Conservation (phyloP, 371 early-diverging fungal species). For the Vairimorpha necatrix region DNA sequence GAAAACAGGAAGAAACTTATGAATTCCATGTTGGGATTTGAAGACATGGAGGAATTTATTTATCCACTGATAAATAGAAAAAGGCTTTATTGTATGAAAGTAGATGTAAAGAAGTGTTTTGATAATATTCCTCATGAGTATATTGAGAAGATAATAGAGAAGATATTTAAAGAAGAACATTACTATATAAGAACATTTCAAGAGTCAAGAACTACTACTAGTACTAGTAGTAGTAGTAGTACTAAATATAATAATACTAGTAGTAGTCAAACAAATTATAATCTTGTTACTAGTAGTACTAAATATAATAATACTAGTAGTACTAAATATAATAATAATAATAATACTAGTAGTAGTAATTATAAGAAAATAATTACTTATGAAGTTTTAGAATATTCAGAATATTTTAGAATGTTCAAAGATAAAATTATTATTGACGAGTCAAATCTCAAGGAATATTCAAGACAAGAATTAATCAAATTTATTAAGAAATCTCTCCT, state of each 20-base stretch:
- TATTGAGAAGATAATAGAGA: slow-evolving; percentile 23
- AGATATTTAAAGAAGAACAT: slow-evolving; percentile 22
- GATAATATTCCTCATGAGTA: slow-evolving; percentile 54
- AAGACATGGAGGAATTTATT: slow-evolving; percentile 35
- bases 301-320: background rate
- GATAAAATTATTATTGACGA: slow-evolving; percentile 33
- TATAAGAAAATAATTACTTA: background rate
- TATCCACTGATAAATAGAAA: slow-evolving; percentile 1
- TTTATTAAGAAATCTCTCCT: slow-evolving; percentile 16
- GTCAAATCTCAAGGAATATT: slow-evolving; percentile 4
- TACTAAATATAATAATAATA: background rate
- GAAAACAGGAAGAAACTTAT: background rate
- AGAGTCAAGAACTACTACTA: too few relatives aligned
- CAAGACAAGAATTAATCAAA: slow-evolving; percentile 18
- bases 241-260: background rate
- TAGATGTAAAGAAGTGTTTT: slow-evolving; percentile 59
- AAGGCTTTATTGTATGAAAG: slow-evolving; percentile 41
- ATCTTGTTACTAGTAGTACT: background rate
- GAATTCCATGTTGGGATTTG: slow-evolving; percentile 27
- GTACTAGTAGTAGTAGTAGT: background rate
- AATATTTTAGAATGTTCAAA: background rate
- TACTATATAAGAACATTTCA: slow-evolving; percentile 33
- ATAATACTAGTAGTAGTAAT: background rate
- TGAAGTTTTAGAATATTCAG: slow-evolving; percentile 1
- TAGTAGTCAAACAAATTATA: background rate